A percentile compares a stretch with the other conserved stretches of the same genome.
Conservation (phyloP, 1,284 basidiomycete genomes). For the Coniferiporia sulphurascens region DNA sequence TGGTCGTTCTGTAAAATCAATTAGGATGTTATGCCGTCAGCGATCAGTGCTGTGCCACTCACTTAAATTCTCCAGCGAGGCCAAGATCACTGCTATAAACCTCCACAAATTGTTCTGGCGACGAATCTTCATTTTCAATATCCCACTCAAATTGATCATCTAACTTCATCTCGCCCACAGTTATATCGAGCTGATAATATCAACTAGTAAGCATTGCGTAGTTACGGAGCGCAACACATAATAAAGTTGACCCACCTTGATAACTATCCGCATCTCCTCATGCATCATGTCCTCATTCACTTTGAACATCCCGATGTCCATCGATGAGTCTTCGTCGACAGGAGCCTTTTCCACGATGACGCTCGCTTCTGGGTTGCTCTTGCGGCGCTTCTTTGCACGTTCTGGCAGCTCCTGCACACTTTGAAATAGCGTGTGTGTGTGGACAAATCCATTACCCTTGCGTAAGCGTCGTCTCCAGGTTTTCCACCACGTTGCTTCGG, state of each 20-base stretch:
- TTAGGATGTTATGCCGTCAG: constrained; percentile 18
- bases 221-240: neutral
- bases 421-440: constrained; percentile 18
- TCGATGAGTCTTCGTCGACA: constrained; percentile 37
- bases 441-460: constrained; percentile 30
- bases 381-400: constrained; percentile 33
- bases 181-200: constrained; percentile 79
- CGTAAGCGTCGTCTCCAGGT: constrained; percentile 57
- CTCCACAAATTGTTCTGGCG: constrained; percentile 91
- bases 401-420: constrained; percentile 6
- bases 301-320: constrained; percentile 47
- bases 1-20: constrained; percentile 68
- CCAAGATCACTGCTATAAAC: constrained; percentile 87
- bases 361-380: constrained; percentile 28
- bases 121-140: constrained; percentile 70
- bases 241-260: constrained; percentile 58
- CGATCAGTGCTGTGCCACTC: constrained; percentile 30
- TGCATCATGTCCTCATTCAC: constrained; percentile 54
- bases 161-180: constrained; percentile 89
- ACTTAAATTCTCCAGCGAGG: constrained; percentile 90
- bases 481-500: constrained; percentile 63
- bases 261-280: constrained; percentile 86
- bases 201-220: constrained; percentile 2
- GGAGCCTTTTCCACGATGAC: constrained; percentile 24
- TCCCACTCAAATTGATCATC: constrained; percentile 99